Evolutionary conservation across 306 rosid species (phyloP), one percentile per base, ranked within the genome.

Genomic region (Acmispon strigosus): DNA sequence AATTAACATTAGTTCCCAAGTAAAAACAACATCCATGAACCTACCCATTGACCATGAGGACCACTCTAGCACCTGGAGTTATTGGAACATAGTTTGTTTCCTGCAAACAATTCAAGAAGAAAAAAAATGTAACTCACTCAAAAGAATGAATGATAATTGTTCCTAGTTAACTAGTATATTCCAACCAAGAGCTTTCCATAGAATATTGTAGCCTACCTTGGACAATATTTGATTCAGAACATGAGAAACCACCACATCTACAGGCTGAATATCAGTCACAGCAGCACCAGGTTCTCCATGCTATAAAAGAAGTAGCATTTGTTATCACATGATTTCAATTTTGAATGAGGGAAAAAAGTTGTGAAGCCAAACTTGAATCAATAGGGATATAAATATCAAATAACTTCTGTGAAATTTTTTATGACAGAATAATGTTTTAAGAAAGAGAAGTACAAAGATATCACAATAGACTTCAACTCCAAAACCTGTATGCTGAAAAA

Each of bases 261-360:
- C 96, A 41, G 99, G 96, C 77, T 86, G 96, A 75, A 95, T 43
- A 67, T 91, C 96, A 43, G 85, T 89, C 75, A 91, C 88, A 10
- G 84, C 94, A n/a, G 86, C 89, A 77, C 99, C 99, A 42, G 99
- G 79, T 80, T 95, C 99, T 72, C 97, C 99, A 67, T 91, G 97
- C 99, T 95, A 88, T 69, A 81, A 79, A 75, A 65, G 37, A 19
- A 13, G 63, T 57, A 72, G 66, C 73, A 84, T 41, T 76, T 39
- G 71, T 58, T 67, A 73, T 79, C 59, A 75, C 69, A 49, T 32
- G 11, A 32, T 58, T 55, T 72, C 48, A 8, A 59, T 68, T 39
- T 27, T 55, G 60, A 43, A 66, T 36, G 59, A 75, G 69, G 37
- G 8, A 6, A 66, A 80, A 80, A 60, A 16, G 6, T 9, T 53